A percentile compares a stretch with the other conserved stretches of the same genome.
phyloP scores from a whole-genome alignment of 345 rosid species.

The Arabidopsis suecica region DNA sequence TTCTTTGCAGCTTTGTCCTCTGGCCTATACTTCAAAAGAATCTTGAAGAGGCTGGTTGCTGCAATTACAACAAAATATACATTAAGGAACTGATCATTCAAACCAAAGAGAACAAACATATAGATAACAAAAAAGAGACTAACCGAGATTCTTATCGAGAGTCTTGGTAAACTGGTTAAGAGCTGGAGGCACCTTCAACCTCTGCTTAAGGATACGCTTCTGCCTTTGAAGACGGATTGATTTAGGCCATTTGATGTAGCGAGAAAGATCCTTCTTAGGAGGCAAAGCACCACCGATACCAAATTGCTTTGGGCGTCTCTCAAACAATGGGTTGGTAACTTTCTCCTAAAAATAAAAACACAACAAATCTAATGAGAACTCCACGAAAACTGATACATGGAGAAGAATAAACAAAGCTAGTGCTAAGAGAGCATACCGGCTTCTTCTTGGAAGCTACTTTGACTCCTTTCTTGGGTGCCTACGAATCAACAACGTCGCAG shows the following conservation, averaged over 20 bases:
- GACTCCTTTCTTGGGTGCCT: conserved; percentile 63
- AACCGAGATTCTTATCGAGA: conserved; percentile 83
- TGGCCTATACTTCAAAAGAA: conserved; percentile 68
- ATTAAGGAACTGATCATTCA: not conserved
- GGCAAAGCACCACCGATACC: conserved; percentile 92
- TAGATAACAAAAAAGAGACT: not conserved
- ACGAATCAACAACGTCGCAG: not conserved
- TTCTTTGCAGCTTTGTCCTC: conserved; percentile 76
- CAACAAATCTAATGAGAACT: conserved; percentile 1
- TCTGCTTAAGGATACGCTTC: conserved; percentile 76
- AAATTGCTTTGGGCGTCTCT: conserved; percentile 84
- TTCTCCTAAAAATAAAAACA: conserved; percentile 54
- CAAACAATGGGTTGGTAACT: conserved; percentile 73
- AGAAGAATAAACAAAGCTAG: not conserved
- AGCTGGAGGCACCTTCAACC: conserved; percentile 90
- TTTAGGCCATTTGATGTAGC: conserved; percentile 80
- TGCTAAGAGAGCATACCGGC: conserved; percentile 21
- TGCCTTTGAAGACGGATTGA: conserved; percentile 74
- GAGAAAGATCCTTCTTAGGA: conserved; percentile 80
- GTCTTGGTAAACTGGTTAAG: conserved; percentile 90
- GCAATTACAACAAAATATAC: not conserved
- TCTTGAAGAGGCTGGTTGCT: conserved; percentile 67
- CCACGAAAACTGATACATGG: too few species aligned
- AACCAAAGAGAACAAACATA: not conserved
- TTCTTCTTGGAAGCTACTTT: conserved; percentile 54